phyloP scores from a whole-genome alignment of 1,284 basidiomycete species.

The Ganoderma leucocontextum region DNA sequence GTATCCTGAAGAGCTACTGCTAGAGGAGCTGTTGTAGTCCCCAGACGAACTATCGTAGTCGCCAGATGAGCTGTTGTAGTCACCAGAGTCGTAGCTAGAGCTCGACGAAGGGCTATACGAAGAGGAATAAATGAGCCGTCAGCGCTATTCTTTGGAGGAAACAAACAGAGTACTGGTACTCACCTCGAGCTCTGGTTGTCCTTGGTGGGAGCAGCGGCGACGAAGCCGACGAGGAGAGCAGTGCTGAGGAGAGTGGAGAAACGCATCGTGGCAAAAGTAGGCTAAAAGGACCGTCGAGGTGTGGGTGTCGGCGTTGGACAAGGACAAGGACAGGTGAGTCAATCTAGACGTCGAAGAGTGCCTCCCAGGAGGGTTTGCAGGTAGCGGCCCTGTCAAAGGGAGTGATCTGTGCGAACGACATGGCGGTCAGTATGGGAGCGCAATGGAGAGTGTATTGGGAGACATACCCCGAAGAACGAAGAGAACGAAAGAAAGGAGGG shows the following conservation, averaged over 20 bases:
- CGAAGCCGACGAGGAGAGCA: conserved; percentile 59
- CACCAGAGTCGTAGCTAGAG: background rate
- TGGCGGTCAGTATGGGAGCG: conserved; percentile 25
- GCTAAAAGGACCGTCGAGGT: conserved; percentile 55
- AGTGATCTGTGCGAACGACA: conserved; percentile 53
- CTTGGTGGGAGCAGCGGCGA: conserved; percentile 55
- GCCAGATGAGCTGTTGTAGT: background rate
- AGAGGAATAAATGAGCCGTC: background rate
- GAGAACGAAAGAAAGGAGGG: conserved; percentile 52
- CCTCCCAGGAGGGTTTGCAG: conserved; percentile 66
- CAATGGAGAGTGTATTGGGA: conserved; percentile 5
- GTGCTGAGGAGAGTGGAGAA: conserved; percentile 60
- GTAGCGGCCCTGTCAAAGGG: conserved; percentile 75
- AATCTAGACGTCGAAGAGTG: conserved; percentile 46
- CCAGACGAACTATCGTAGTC: background rate
- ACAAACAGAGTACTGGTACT: background rate
- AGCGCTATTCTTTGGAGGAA: background rate
- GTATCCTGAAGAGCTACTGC: conserved; percentile 7
- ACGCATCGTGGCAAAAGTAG: conserved; percentile 59
- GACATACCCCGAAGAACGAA: conserved; percentile 55
- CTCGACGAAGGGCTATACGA: background rate
- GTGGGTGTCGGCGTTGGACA: conserved; percentile 53
- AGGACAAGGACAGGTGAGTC: conserved; percentile 40
- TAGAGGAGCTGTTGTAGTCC: conserved; percentile 11
- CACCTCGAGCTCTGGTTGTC: conserved; percentile 19